Evolutionary conservation across 2,329 filamentous ascomycete genomes (phyloP).

Genomic region (Metarhizium robertsii): DNA sequence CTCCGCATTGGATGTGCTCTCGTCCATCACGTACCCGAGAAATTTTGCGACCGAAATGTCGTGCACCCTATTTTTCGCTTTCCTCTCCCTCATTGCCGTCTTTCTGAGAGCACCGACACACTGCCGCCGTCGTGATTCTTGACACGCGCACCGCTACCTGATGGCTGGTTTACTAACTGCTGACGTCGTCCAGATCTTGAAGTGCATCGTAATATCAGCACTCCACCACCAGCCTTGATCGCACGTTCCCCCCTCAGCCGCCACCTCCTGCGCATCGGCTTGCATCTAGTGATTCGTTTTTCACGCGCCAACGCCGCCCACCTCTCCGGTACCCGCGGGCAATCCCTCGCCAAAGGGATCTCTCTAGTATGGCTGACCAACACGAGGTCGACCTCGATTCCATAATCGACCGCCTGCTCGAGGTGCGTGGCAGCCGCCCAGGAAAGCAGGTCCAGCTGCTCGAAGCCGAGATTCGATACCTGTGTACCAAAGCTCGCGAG

Average conservation of each 20-base stretch:
- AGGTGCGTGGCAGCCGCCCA: conserved; percentile 94
- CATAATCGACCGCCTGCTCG: conserved; percentile 96
- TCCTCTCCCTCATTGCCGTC: background rate
- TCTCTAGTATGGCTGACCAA: conserved; percentile 49
- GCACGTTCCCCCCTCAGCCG: conserved; percentile 19
- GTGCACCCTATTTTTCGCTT: background rate
- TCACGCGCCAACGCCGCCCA: conserved; percentile 13
- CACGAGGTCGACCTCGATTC: conserved; percentile 97
- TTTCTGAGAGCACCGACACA: background rate
- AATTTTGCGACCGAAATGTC: background rate
- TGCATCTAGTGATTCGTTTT: conserved; percentile 15
- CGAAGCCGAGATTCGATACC: conserved; percentile 90
- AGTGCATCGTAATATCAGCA: conserved; percentile 22
- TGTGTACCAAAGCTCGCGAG: conserved; percentile 97
- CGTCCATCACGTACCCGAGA: background rate
- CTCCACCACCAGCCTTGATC: conserved; percentile 10
- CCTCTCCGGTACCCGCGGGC: conserved; percentile 26
- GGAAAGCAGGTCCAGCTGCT: conserved; percentile 97
- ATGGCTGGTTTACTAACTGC: conserved; percentile 1
- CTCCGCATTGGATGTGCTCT: background rate
- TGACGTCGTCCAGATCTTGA: conserved; percentile 14
- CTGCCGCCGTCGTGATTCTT: background rate
- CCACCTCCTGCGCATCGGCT: conserved; percentile 19
- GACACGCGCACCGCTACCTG: background rate
- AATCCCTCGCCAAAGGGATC: conserved; percentile 25